These are phyloP conservation scores for Phytopythium litorale DNA, from an alignment of 352 stramenopile species.

Conservation along the genomic window DNA sequence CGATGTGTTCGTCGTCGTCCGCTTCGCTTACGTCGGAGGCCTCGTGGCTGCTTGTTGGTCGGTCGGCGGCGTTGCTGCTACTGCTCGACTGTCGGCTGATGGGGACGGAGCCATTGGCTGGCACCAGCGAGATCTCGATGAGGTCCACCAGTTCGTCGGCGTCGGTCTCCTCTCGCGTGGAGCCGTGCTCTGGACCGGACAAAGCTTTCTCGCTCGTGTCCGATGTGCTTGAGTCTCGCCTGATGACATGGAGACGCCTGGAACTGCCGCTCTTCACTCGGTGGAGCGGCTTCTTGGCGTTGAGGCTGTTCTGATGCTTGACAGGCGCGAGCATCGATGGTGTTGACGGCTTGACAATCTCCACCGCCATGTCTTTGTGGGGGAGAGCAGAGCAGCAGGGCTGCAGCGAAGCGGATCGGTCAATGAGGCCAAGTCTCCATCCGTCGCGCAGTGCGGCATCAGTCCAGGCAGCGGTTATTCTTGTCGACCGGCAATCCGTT, in stretches of 20 bases:
- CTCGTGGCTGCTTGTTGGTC: slow-evolving; percentile 1
- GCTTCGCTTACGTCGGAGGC: slow-evolving; percentile 9
- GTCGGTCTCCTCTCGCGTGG: slow-evolving; percentile 12
- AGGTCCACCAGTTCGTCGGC: slow-evolving; percentile 23
- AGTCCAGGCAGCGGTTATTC: neutral
- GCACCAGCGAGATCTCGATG: slow-evolving; percentile 61
- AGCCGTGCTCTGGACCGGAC: neutral
- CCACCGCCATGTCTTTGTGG: neutral
- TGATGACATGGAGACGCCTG: neutral
- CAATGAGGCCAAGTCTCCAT: neutral
- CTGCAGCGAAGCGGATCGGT: neutral
- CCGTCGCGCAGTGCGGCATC: neutral
- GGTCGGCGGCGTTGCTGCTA: slow-evolving; percentile 1
- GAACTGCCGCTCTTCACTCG: slow-evolving; percentile 1
- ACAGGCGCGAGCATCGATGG: neutral
- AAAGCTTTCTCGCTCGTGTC: neutral
- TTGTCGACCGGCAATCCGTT: neutral
- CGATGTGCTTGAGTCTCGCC: neutral
- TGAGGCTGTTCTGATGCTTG: slow-evolving; percentile 1
- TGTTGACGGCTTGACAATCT: neutral
- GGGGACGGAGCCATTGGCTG: neutral
- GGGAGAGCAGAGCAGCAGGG: neutral
- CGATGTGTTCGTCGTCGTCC: slow-evolving; percentile 40
- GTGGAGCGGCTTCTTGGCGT: neutral
- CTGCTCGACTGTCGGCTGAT: neutral